Evolutionary conservation across 768 basidiomycete genomes (phyloP), one percentile per base, ranked within the genome.

Genomic region (Daedaleopsis sinensis): DNA sequence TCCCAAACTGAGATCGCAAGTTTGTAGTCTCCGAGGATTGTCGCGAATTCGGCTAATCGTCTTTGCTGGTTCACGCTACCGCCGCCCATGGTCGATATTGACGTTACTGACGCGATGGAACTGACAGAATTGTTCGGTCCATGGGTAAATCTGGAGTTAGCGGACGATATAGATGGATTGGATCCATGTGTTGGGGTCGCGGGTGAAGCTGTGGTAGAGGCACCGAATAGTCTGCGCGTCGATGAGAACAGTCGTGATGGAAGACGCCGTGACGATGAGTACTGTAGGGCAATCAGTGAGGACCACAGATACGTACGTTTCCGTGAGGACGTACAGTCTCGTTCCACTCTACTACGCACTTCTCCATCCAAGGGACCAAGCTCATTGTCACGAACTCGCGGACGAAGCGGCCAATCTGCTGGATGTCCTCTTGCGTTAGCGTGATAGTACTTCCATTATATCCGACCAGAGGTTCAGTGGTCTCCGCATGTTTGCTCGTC

Each of bases 311-410:
- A 21, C 27, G 12, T 19, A 52, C 35, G 5, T 5, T 7, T 3
- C 1, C 7, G 13, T 12, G 11, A 9, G 3, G 15, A 72, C 77
- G 50, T 68, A 91, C 89, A 59, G 80, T 80, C 77, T 98, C 96
- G 71, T 97, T 98, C 93, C 95, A 96, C 64, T 96, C 93, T 49
- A 93, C 66, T 6, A 96, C 91, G 72, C 88, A 89, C 69, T 89
- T 93, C 76, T 98, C 96, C 93, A 98, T 96, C 93, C 93, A 98
- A 1, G 96, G 96, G 3, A 98, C 73, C 48, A 98, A 74, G 70
- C 91, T 95, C 86, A 91, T 93, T 12, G 89, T 87, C 4, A 93
- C 80, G 66, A 98, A 90, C 73, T 97, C 96, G 48, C 94, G 84
- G 11, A 93, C 82, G 68, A 98, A 94, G 55, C 85, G 83, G 0